These are phyloP conservation scores for Quercus lobata DNA, from an alignment of 331 rosid species.

Conservation along the genomic window DNA sequence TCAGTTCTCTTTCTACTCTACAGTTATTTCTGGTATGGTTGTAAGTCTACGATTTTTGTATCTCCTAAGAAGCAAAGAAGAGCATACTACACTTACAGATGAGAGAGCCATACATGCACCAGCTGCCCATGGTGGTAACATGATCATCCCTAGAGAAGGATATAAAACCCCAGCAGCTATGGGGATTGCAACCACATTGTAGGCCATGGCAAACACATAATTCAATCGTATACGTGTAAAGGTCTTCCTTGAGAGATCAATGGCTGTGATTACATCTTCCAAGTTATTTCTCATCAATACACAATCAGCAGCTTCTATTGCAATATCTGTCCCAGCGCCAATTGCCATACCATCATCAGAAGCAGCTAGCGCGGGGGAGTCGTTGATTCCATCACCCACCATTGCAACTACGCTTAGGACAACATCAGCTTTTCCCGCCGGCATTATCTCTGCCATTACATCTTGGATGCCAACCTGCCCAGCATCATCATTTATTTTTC, in stretches of 20 bases:
- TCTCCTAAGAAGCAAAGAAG: constrained; percentile 86
- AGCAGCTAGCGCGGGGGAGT: constrained; percentile 95
- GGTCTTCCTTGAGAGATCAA: no score
- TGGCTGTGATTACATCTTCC: no score
- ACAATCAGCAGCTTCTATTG: no score
- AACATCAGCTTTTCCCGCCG: constrained; percentile 90
- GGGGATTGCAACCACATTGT: no score
- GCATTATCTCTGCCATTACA: constrained; percentile 94
- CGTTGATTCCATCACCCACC: constrained; percentile 99
- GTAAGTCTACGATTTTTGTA: constrained; percentile 80
- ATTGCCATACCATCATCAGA: constrained; percentile 57
- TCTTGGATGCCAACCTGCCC: constrained; percentile 88
- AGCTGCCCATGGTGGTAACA: no score
- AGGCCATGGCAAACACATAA: no score
- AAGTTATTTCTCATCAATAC: no score
- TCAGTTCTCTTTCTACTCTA: constrained; percentile 47
- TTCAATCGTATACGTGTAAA: no score
- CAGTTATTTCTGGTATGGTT: constrained; percentile 72
- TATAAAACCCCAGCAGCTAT: no score
- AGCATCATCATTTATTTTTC: neutral
- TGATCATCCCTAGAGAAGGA: no score
- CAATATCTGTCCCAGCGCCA: no score
- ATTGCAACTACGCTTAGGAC: constrained; percentile 73
- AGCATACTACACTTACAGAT: constrained; percentile 75
- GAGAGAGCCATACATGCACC: no score